A percentile compares a stretch with the other conserved stretches of the same genome.
phyloP scores from a whole-genome alignment of 2,329 filamentous ascomycete species.

The Escovopsis sp. region DNA sequence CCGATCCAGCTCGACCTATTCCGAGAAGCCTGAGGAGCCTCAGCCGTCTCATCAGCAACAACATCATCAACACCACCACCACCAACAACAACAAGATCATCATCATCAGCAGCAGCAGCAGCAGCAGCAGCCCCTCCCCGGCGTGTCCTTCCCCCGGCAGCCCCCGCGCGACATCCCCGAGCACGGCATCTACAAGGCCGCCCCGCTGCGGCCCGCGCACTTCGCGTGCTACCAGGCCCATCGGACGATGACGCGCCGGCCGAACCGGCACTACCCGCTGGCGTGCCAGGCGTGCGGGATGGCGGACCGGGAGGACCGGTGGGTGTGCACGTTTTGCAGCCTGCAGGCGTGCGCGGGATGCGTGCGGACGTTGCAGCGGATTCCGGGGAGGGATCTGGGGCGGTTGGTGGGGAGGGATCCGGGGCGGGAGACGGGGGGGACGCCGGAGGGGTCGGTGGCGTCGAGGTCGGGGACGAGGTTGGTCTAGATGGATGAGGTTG shows the following conservation, averaged over 20 bases:
- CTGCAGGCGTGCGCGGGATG: constrained; percentile 37
- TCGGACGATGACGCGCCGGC: constrained; percentile 29
- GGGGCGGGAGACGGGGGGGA: constrained; percentile 22
- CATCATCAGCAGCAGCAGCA: constrained; percentile 15
- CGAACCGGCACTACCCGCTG: constrained; percentile 34
- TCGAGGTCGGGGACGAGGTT: constrained; percentile 10
- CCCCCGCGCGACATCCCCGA: constrained; percentile 13
- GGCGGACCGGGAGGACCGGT: constrained; percentile 28
- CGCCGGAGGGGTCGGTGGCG: constrained; percentile 28
- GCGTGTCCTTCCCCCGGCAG: constrained; percentile 23
- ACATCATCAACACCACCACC: too few relatives aligned
- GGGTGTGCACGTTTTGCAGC: constrained; percentile 33
- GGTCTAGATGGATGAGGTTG: too few relatives aligned
- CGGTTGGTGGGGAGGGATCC: constrained; percentile 25
- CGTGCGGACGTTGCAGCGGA: constrained; percentile 21
- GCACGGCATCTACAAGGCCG: constrained; percentile 25
- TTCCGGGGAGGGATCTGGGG: constrained; percentile 27
- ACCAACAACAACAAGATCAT: too few relatives aligned
- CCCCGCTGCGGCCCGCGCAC: constrained; percentile 27
- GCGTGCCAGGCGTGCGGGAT: constrained; percentile 37
- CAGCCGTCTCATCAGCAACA: too few relatives aligned
- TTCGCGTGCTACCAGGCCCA: constrained; percentile 34
- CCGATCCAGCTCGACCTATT: constrained; percentile 11
- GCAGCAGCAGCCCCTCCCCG: constrained; percentile 19
- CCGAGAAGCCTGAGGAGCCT: too few relatives aligned